These are phyloP conservation scores for Eurotiales sp. DNA, from an alignment of 2,329 filamentous ascomycete species.

Conservation along the genomic window DNA sequence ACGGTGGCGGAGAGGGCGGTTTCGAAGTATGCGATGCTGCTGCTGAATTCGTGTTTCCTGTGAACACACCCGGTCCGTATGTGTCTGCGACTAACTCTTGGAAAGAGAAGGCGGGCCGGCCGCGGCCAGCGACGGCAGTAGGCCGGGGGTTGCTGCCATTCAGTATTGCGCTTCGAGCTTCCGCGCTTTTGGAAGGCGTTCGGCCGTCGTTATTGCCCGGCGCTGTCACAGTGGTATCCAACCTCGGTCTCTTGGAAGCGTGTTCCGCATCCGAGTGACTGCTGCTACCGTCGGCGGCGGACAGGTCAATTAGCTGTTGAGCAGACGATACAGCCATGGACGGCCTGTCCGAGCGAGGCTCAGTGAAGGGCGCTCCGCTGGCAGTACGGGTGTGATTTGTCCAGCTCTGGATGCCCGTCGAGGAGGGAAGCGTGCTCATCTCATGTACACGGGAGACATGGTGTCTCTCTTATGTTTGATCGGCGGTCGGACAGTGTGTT, in stretches of 20 bases:
- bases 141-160: conserved; percentile 23
- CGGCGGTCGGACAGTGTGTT: conserved; percentile 11
- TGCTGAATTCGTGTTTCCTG: conserved; percentile 21
- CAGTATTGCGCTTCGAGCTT: conserved; percentile 24
- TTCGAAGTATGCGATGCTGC: conserved; percentile 23
- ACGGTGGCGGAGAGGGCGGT: conserved; percentile 31
- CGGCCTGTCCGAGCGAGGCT: conserved; percentile 25
- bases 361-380: conserved; percentile 21
- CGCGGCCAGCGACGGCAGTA: conserved; percentile 29
- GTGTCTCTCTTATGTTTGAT: conserved; percentile 28
- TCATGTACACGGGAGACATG: conserved; percentile 38
- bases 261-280: conserved; percentile 31
- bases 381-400: conserved; percentile 30
- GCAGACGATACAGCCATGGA: conserved; percentile 23
- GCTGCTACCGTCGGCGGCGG: conserved; percentile 27
- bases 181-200: conserved; percentile 21
- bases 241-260: conserved; percentile 32
- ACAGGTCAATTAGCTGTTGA: conserved; percentile 35
- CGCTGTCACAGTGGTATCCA: conserved; percentile 29
- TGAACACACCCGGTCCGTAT: conserved; percentile 22
- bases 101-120: conserved; percentile 39
- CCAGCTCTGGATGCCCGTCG: conserved; percentile 35
- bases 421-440: conserved; percentile 41
- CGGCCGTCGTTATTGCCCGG: conserved; percentile 22
- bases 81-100: conserved; percentile 34